phyloP scores from a whole-genome alignment of 306 rosid genomes.

The Dalbergia cochinchinensis region DNA sequence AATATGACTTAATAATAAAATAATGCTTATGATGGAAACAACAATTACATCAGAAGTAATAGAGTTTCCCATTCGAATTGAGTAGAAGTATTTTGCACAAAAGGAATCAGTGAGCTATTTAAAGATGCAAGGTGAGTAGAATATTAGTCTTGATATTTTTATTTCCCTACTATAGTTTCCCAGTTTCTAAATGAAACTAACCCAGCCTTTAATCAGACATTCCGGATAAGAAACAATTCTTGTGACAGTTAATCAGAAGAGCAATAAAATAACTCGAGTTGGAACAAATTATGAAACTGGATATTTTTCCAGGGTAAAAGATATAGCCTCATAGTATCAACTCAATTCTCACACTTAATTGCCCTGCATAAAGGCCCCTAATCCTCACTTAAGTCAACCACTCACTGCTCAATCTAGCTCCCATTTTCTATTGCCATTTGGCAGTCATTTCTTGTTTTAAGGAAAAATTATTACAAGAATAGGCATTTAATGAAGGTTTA shows the following conservation, averaged over 20 bases:
- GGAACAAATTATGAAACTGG: neutral
- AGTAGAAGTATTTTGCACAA: neutral
- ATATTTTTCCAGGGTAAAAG: neutral
- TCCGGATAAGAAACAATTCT: neutral
- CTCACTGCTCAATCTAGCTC: neutral
- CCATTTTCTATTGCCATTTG: neutral
- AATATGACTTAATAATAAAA: neutral
- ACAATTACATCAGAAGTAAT: slow-evolving; percentile 14
- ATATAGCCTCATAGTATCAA: slow-evolving; percentile 1
- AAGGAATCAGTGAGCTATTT: neutral
- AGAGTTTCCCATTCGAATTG: slow-evolving; percentile 5
- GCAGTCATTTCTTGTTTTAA: neutral
- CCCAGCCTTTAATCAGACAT: slow-evolving; percentile 2
- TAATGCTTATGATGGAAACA: slow-evolving; percentile 9
- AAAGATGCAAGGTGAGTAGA: neutral
- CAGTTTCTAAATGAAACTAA: neutral
- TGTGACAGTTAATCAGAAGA: slow-evolving; percentile 12
- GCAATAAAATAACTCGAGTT: neutral
- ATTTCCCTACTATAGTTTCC: neutral
- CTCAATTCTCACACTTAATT: neutral
- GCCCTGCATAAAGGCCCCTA: neutral
- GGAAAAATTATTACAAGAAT: neutral
- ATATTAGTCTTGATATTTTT: neutral
- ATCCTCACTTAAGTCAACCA: slow-evolving; percentile 1
- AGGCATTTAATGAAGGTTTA: no score